A percentile compares a stretch with the other conserved stretches of the same genome.
Conservation (phyloP, 2,329 filamentous ascomycete species). For the Colletotrichum shisoi region DNA sequence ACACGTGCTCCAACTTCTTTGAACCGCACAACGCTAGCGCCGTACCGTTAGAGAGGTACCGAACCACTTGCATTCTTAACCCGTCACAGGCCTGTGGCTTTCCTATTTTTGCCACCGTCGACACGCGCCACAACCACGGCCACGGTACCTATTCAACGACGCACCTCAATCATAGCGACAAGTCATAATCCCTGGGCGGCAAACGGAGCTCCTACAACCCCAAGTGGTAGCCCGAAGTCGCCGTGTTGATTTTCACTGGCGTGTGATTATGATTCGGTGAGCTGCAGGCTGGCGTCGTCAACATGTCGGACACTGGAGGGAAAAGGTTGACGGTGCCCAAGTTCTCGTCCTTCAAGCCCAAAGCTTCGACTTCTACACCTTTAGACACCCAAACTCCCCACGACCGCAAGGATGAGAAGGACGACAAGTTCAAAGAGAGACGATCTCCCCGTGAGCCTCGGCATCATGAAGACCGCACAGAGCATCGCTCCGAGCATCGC, state of each 20-base stretch:
- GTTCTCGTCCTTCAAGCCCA: conserved; percentile 76
- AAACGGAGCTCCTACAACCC: not conserved
- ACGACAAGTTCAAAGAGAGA: conserved; percentile 26
- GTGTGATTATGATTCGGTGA: conserved; percentile 28
- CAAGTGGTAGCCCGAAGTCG: not conserved
- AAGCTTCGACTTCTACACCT: conserved; percentile 45
- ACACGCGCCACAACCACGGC: not conserved
- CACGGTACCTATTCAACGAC: conserved; percentile 5
- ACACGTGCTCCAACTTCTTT: conserved; percentile 21
- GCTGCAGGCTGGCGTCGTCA: conserved; percentile 13
- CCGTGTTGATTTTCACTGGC: not conserved
- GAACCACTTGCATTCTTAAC: conserved; percentile 3
- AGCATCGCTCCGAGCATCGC: conserved; percentile 4
- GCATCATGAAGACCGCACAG: conserved; percentile 38
- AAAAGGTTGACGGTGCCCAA: conserved; percentile 62
- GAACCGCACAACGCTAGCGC: conserved; percentile 4
- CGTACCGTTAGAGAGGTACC: not conserved
- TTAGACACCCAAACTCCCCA: conserved; percentile 27
- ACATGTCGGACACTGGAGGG: conserved; percentile 26
- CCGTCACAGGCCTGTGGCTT: not conserved
- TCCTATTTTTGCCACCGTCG: conserved; percentile 27
- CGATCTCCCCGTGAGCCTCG: conserved; percentile 39
- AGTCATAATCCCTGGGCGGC: not conserved
- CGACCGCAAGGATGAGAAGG: not conserved
- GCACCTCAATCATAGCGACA: not conserved